Evolutionary conservation across 352 stramenopile genomes (phyloP).

Genomic region (Phytophthora ohioensis): DNA sequence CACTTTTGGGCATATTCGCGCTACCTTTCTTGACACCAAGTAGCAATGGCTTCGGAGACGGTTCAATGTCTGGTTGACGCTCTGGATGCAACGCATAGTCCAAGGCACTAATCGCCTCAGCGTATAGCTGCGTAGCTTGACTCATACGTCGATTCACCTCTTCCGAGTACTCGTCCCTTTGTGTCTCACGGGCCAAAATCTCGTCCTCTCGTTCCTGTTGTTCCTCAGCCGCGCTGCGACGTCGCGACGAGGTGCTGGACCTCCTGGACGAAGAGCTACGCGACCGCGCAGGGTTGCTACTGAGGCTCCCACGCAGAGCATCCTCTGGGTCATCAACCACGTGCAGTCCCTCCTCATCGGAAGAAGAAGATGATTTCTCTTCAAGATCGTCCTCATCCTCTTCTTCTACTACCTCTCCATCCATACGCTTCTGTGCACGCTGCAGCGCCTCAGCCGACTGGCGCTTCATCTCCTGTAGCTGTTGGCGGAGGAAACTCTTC

Average conservation of each 20-base stretch:
- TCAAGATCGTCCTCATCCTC: slow-evolving; percentile 31
- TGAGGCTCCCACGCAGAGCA: slow-evolving; percentile 31
- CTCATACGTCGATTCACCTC: slow-evolving; percentile 58
- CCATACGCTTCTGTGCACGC: slow-evolving; percentile 54
- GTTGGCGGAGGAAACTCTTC: slow-evolving; percentile 70
- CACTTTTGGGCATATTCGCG: slow-evolving; percentile 51
- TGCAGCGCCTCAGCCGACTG: slow-evolving; percentile 68
- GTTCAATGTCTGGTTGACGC: slow-evolving; percentile 36
- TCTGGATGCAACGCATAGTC: slow-evolving; percentile 61
- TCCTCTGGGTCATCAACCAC: slow-evolving; percentile 54
- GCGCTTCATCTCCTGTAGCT: slow-evolving; percentile 83
- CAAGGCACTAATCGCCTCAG: slow-evolving; percentile 58
- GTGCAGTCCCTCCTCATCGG: slow-evolving; percentile 42
- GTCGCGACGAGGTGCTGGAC: slow-evolving; percentile 41
- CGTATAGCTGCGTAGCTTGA: slow-evolving; percentile 65
- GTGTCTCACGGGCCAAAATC: slow-evolving; percentile 38
- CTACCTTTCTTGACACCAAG: slow-evolving; percentile 58
- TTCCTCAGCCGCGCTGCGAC: slow-evolving; percentile 38
- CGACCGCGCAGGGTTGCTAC: slow-evolving; percentile 43
- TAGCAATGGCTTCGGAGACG: slow-evolving; percentile 59
- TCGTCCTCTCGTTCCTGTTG: slow-evolving; percentile 44
- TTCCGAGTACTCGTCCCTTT: slow-evolving; percentile 46
- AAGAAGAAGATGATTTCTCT: slow-evolving; percentile 34
- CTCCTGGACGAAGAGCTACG: slow-evolving; percentile 44
- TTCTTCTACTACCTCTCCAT: slow-evolving; percentile 48